phyloP scores from a whole-genome alignment of 2,329 filamentous ascomycete species.

The Sarocladium brachiariae region DNA sequence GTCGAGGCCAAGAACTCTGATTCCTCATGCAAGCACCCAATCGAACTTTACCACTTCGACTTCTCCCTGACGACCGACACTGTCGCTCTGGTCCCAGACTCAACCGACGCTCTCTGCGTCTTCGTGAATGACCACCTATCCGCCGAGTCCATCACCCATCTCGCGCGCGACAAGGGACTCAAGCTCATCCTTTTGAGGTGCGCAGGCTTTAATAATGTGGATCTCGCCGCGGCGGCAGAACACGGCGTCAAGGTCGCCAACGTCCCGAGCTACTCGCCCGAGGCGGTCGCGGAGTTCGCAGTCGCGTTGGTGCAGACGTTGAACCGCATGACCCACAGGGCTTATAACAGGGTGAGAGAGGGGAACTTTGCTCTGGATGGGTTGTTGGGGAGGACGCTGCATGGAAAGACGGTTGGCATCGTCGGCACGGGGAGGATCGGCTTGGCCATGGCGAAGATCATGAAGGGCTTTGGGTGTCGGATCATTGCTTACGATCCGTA shows the following conservation, averaged over 20 bases:
- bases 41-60: conserved; percentile 51
- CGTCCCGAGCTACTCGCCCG: conserved; percentile 62
- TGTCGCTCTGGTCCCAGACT: conserved; percentile 40
- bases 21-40: conserved; percentile 18
- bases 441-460: conserved; percentile 52
- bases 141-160: conserved; percentile 41
- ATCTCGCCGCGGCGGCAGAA: conserved; percentile 46
- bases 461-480: conserved; percentile 58
- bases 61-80: conserved; percentile 51
- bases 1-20: conserved; percentile 24
- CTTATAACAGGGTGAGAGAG: conserved; percentile 62
- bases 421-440: conserved; percentile 62
- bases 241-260: conserved; percentile 56
- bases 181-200: conserved; percentile 57
- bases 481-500: conserved; percentile 56
- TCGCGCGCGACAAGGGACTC: conserved; percentile 40
- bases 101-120: conserved; percentile 53
- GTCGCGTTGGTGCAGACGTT: conserved; percentile 61
- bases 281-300: conserved; percentile 63
- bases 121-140: conserved; percentile 61
- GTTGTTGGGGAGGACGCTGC: conserved; percentile 52
- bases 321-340: conserved; percentile 60
- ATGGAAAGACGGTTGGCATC: conserved; percentile 60
- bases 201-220: conserved; percentile 62
- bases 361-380: conserved; percentile 62